Conservation (phyloP, 371 early-diverging fungal genomes). For the Lichtheimia ramosa region DNA sequence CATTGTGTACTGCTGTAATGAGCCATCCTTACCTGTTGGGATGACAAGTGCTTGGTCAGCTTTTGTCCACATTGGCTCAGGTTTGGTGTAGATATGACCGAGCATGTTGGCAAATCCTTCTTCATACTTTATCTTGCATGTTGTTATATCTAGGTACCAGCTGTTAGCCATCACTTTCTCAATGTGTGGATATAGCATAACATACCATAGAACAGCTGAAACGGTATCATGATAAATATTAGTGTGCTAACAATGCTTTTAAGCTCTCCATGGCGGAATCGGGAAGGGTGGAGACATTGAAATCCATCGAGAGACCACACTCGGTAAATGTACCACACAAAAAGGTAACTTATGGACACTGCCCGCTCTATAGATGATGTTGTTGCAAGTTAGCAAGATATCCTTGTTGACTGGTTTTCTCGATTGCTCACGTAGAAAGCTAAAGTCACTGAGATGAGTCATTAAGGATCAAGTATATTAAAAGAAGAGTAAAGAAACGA, state of each 20-base stretch:
- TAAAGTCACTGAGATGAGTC: constrained; percentile 51
- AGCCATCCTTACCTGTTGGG: constrained; percentile 31
- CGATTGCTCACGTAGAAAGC: constrained; percentile 35
- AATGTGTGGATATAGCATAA: neutral
- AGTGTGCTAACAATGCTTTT: constrained; percentile 49
- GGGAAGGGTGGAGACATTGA: constrained; percentile 29
- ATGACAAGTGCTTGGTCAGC: constrained; percentile 32
- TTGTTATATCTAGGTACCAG: constrained; percentile 25
- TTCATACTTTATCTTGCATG: constrained; percentile 48
- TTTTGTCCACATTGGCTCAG: constrained; percentile 43
- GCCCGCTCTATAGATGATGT: constrained; percentile 29
- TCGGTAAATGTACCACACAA: constrained; percentile 37
- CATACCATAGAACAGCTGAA: constrained; percentile 46
- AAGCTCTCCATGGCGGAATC: constrained; percentile 43
- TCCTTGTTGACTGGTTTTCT: neutral
- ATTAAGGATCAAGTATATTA: constrained; percentile 13
- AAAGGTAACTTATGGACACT: constrained; percentile 33
- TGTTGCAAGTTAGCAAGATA: neutral
- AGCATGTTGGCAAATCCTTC: constrained; percentile 42
- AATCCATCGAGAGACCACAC: constrained; percentile 40
- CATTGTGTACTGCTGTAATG: too few relatives aligned
- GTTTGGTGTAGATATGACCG: constrained; percentile 35
- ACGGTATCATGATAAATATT: constrained; percentile 45
- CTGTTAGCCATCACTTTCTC: neutral
- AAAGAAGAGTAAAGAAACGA: constrained; percentile 7